Evolutionary conservation across 2,329 filamentous ascomycete species (phyloP), one percentile per base, ranked within the genome.

Genomic region (Periconia sp.): DNA sequence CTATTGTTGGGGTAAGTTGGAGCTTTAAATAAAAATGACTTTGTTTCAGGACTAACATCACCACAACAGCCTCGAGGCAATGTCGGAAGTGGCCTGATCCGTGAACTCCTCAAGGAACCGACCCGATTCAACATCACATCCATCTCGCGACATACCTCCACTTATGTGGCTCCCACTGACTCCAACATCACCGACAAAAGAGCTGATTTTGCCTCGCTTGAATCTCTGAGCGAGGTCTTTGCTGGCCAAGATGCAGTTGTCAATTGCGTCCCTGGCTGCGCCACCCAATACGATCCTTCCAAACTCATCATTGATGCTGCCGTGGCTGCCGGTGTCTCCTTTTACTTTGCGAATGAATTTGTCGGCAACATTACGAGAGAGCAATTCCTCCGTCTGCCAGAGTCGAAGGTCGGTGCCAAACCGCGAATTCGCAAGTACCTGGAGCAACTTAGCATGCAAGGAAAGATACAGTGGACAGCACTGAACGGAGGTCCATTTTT

Each of bases 161-260:
- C 45, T 14, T 69, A 63, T 53, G 60, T 50, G 0, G 43, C 56
- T 11, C 63, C 63, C 7, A 2, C 53, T 2, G 35, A 46, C 19
- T 59, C 59, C 40, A 52, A 52, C 41, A 61, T 72, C 48, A 55
- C 47, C 5, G 52, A 58, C 50, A 65, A 61, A 31, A 49, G 53
- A 3, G 56, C 56, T 3, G 68, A 73, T 52, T 72, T 65, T 52
- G 49, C 49, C 1, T 71, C 69, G 14, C 40, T 63, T 0, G 31
- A 52, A 1, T 66, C 68, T 1, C 63, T 73, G 6, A 54, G 51
- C 17, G 57, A 73, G 2, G 80, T 78, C 1, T 77, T 88, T 30
- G 56, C 73, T 14, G 80, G 77, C 33, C 79, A 85, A 55, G 84
- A 87, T 53, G 84, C 81, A 0, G 70, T 87, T 30, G 70, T 87